phyloP scores from a whole-genome alignment of 345 rosid species.

The Zanthoxylum bungeanum region DNA sequence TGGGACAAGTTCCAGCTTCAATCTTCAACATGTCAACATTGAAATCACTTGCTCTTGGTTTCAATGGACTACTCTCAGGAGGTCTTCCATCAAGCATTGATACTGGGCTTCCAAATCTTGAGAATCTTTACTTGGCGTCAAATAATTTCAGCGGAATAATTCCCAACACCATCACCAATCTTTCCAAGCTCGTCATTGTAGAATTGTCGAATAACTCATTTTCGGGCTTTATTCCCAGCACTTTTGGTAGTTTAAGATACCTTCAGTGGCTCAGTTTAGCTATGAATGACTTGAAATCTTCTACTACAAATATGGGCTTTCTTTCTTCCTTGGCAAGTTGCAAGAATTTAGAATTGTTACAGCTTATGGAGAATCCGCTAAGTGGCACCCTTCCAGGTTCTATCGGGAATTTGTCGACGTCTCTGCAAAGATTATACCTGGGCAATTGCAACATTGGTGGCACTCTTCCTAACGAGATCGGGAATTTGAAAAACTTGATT shows the following conservation, averaged over 20 bases:
- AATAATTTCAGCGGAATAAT: background rate
- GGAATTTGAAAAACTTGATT: background rate
- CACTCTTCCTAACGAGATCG: background rate
- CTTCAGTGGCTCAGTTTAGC: background rate
- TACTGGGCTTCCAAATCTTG: background rate
- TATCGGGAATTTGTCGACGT: background rate
- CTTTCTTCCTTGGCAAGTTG: background rate
- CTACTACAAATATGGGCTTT: background rate
- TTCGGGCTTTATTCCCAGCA: background rate
- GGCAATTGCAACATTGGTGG: background rate
- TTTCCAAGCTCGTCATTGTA: background rate
- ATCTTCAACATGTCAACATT: background rate
- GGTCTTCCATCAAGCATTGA: background rate
- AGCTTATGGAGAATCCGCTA: background rate
- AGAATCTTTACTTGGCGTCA: rapidly evolving
- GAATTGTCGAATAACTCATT: background rate
- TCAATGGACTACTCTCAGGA: background rate
- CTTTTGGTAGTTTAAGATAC: background rate
- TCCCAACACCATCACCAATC: background rate
- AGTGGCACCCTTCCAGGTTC: background rate
- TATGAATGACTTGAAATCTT: background rate
- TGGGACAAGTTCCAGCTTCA: background rate
- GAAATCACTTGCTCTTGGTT: background rate
- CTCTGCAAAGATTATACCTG: background rate
- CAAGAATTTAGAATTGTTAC: background rate